These are phyloP conservation scores for Isoetes engelmannii DNA, from an alignment of 83 land plant species.

Conservation along the genomic window DNA sequence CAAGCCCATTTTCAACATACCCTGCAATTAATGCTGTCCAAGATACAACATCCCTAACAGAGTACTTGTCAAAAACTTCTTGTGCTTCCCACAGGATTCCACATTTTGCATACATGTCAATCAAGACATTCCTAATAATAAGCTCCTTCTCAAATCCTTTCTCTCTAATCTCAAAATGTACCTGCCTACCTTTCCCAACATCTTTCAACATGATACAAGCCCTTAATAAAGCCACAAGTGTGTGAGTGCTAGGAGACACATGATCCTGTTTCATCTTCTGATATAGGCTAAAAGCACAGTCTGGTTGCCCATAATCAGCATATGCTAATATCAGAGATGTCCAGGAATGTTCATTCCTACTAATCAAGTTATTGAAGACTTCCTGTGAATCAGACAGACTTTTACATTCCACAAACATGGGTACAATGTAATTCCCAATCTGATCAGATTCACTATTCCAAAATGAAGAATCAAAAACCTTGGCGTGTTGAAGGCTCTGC, in stretches of 20 bases:
- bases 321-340: conserved; percentile 3
- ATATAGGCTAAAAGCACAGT: not conserved
- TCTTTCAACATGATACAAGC: not conserved
- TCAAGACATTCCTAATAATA: not conserved
- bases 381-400: not conserved
- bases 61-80: not conserved
- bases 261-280: not conserved
- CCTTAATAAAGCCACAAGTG: not conserved
- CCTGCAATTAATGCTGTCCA: conserved; percentile 13
- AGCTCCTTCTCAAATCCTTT: conserved; percentile 2
- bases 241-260: not conserved
- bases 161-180: not conserved
- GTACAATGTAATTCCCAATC: too few species aligned
- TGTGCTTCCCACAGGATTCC: conserved; percentile 1
- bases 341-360: conserved; percentile 1
- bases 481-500: too few species aligned
- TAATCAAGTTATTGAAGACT: not conserved
- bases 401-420: too few species aligned
- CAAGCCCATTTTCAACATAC: not conserved
- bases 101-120: conserved; percentile 14
- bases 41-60: not conserved
- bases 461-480: too few species aligned
- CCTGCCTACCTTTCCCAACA: not conserved
- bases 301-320: not conserved
- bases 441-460: too few species aligned